These are phyloP conservation scores for Russula olivacea DNA, from an alignment of 768 basidiomycete species.

Conservation along the genomic window DNA sequence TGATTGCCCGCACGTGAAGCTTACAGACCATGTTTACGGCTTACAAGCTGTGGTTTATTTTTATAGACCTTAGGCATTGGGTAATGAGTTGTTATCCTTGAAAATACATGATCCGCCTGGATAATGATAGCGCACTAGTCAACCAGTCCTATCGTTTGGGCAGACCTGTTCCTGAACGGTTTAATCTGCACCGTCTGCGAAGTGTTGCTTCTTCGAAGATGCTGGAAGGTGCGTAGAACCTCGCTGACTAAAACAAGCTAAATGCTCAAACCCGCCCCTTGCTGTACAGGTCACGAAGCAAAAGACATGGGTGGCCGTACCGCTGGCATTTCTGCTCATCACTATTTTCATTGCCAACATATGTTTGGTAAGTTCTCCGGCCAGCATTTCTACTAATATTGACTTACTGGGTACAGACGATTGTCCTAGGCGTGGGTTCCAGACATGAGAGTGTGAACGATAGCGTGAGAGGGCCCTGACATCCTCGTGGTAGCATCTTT, in stretches of 20 bases:
- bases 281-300: conserved; percentile 37
- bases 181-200: conserved; percentile 44
- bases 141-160: conserved; percentile 39
- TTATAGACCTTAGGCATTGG: conserved; percentile 26
- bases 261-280: background rate
- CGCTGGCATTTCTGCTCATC: conserved; percentile 34
- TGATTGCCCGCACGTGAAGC: conserved; percentile 15
- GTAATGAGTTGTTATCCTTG: conserved; percentile 9
- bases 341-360: conserved; percentile 37
- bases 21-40: conserved; percentile 28
- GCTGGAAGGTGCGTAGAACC: conserved; percentile 43
- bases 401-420: background rate
- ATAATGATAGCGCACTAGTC: conserved; percentile 24
- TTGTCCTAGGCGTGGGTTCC: conserved; percentile 14
- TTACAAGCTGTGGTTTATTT: conserved; percentile 30
- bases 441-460: conserved; percentile 17
- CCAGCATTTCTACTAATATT: background rate
- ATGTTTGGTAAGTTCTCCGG: conserved; percentile 32
- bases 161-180: conserved; percentile 45
- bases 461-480: conserved; percentile 10
- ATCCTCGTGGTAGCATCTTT: background rate
- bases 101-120: background rate
- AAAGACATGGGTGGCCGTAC: conserved; percentile 35
- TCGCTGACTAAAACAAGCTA: background rate
- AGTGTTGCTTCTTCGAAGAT: conserved; percentile 43